A percentile compares a stretch with the other conserved stretches of the same genome.
phyloP scores from a whole-genome alignment of 2,329 filamentous ascomycete species.

The Ophiostoma himal-ulmi region DNA sequence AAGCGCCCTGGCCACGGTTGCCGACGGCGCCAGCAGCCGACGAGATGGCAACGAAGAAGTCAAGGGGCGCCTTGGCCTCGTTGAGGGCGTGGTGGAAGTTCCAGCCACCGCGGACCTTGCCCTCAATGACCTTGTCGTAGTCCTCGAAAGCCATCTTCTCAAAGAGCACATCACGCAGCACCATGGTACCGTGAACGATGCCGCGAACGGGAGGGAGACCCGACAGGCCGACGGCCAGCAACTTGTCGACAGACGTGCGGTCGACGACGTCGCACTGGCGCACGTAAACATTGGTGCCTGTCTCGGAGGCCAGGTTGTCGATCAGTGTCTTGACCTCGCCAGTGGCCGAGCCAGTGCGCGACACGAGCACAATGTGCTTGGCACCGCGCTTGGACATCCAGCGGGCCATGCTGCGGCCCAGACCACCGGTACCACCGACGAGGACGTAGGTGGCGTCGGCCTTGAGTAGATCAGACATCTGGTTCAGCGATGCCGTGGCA shows the following conservation, averaged over 20 bases:
- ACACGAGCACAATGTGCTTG: conserved; percentile 42
- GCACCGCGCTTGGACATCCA: conserved; percentile 47
- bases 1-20: conserved; percentile 36
- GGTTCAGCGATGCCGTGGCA: conserved; percentile 36
- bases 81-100: conserved; percentile 30
- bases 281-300: conserved; percentile 37
- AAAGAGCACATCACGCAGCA: conserved; percentile 23
- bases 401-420: conserved; percentile 44
- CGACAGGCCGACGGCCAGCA: conserved; percentile 31
- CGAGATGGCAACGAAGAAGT: conserved; percentile 33
- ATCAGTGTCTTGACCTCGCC: conserved; percentile 39
- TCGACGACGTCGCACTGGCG: conserved; percentile 43
- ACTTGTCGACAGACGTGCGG: conserved; percentile 34
- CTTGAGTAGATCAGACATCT: conserved; percentile 27
- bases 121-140: conserved; percentile 29
- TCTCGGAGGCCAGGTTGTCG: conserved; percentile 35
- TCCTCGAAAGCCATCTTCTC: conserved; percentile 18
- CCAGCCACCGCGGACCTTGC: conserved; percentile 33
- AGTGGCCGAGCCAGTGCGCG: conserved; percentile 31
- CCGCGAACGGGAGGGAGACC: conserved; percentile 39
- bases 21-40: conserved; percentile 33
- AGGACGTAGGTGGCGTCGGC: conserved; percentile 45
- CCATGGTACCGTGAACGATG: conserved; percentile 24
- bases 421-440: conserved; percentile 47
- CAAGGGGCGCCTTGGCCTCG: conserved; percentile 23